phyloP scores from a whole-genome alignment of 495 filamentous ascomycete genomes.

The Geoglossum glabrum region DNA sequence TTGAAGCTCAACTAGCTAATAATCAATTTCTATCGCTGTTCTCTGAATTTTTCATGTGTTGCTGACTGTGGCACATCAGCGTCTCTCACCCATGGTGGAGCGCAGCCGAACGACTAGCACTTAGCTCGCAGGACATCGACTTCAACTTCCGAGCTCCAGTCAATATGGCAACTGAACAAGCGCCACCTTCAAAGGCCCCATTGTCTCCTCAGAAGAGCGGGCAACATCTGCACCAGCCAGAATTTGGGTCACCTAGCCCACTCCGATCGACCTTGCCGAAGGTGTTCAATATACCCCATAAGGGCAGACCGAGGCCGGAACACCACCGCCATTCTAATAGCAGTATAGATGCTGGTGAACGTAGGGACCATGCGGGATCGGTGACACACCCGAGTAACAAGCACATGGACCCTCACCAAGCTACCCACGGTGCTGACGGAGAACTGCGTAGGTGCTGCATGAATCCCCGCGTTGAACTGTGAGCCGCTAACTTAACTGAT shows the following conservation, averaged over 20 bases:
- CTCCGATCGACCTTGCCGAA: neutral
- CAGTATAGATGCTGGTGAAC: neutral
- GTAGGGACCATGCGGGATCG: neutral
- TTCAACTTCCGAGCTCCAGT: neutral
- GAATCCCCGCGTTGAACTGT: no score
- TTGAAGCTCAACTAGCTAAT: no score
- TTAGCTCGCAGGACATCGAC: neutral
- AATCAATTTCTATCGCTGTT: no score
- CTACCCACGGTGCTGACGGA: no score
- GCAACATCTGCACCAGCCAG: neutral
- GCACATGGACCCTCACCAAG: no score
- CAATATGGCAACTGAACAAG: slow-evolving; percentile 3
- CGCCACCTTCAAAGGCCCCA: neutral
- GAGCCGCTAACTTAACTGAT: neutral
- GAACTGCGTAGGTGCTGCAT: no score
- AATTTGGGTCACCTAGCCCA: slow-evolving; percentile 4
- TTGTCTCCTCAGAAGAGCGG: neutral
- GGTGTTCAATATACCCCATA: neutral
- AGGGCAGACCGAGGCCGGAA: neutral
- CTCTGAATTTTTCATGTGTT: no score
- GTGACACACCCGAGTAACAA: no score
- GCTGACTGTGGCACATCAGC: no score
- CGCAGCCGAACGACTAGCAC: no score
- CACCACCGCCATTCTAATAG: neutral
- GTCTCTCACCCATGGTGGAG: no score